A percentile compares a stretch with the other conserved stretches of the same genome.
Evolutionary conservation across 345 rosid species (phyloP).

Genomic region (Eucalyptus cladocalyx): DNA sequence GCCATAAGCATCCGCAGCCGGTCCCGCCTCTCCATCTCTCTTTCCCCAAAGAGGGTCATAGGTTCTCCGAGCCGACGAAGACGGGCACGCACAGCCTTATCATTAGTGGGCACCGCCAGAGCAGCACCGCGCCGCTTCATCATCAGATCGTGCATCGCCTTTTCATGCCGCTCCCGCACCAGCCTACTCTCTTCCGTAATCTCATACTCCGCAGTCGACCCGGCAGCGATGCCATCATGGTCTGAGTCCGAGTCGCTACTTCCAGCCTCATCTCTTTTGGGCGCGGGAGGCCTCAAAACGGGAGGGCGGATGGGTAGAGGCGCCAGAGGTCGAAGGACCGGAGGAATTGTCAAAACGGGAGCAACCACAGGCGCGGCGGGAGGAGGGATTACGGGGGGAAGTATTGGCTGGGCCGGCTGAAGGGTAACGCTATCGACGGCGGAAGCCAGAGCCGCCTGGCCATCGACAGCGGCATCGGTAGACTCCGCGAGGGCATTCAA

Average conservation of each 20-base stretch:
- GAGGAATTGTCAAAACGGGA: conserved; percentile 35
- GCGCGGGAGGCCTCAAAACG: conserved; percentile 30
- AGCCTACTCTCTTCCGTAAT: conserved; percentile 61
- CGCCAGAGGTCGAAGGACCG: conserved; percentile 37
- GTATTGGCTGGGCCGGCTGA: conserved; percentile 12
- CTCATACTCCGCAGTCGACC: conserved; percentile 20
- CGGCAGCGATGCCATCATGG: conserved; percentile 25
- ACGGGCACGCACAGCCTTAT: conserved; percentile 78
- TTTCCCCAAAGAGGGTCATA: conserved; percentile 86
- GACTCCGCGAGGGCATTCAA: conserved; percentile 18
- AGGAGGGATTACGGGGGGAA: conserved; percentile 17
- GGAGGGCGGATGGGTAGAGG: conserved; percentile 41
- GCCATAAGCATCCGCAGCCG: conserved; percentile 84
- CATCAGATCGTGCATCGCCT: conserved; percentile 69
- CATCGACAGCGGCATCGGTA: conserved; percentile 11
- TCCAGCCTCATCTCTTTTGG: conserved; percentile 50
- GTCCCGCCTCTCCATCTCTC: conserved; percentile 95
- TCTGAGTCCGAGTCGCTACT: conserved; percentile 50
- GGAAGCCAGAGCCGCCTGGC: conserved; percentile 13
- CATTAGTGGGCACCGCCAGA: conserved; percentile 94
- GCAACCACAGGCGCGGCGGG: conserved; percentile 44
- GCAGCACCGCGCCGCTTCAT: conserved; percentile 91
- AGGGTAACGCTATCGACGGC: conserved; percentile 11
- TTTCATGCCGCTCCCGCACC: conserved; percentile 79
- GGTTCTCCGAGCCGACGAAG: conserved; percentile 91